Conservation (phyloP, 2,329 filamentous ascomycete species). For the Sclerotinia borealis region DNA sequence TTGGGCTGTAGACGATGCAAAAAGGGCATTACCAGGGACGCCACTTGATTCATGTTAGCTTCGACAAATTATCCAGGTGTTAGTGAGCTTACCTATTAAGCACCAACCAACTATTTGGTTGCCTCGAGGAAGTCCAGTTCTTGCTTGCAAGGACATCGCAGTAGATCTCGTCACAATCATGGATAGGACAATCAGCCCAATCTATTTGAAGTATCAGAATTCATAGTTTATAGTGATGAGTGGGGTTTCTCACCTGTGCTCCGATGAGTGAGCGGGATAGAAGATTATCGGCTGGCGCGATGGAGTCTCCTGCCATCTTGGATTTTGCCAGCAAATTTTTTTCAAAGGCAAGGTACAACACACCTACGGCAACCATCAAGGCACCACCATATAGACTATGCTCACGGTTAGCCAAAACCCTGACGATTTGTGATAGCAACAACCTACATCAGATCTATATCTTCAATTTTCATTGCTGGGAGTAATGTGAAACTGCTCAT, state of each 20-base stretch:
- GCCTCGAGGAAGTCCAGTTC: slow-evolving; percentile 74
- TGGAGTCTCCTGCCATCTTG: slow-evolving; percentile 23
- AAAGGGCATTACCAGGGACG: slow-evolving; percentile 73
- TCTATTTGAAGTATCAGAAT: slow-evolving; percentile 36
- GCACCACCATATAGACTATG: slow-evolving; percentile 65
- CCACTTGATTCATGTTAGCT: slow-evolving; percentile 40
- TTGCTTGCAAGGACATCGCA: slow-evolving; percentile 77
- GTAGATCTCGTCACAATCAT: slow-evolving; percentile 85
- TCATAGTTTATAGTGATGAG: neutral
- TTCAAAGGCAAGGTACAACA: slow-evolving; percentile 76
- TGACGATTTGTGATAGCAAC: neutral
- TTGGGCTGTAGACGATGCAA: slow-evolving; percentile 76
- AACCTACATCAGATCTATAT: slow-evolving; percentile 65
- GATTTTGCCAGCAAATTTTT: slow-evolving; percentile 38
- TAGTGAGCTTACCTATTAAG: slow-evolving; percentile 55
- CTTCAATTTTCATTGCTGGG: slow-evolving; percentile 79
- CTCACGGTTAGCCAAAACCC: slow-evolving; percentile 16
- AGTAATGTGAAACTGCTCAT: slow-evolving; percentile 93
- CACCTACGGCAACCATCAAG: slow-evolving; percentile 70
- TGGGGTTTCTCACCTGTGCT: slow-evolving; percentile 46
- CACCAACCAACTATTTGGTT: slow-evolving; percentile 85
- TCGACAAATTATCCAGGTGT: slow-evolving; percentile 12
- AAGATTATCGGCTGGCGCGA: slow-evolving; percentile 36
- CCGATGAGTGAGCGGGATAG: slow-evolving; percentile 58
- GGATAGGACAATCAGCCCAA: slow-evolving; percentile 73